Percentiles rank a stretch among this genome's conserved stretches.
These are phyloP conservation scores for Geranomyces michiganensis DNA, from an alignment of 192 early-diverging fungal species.

Conservation along the genomic window DNA sequence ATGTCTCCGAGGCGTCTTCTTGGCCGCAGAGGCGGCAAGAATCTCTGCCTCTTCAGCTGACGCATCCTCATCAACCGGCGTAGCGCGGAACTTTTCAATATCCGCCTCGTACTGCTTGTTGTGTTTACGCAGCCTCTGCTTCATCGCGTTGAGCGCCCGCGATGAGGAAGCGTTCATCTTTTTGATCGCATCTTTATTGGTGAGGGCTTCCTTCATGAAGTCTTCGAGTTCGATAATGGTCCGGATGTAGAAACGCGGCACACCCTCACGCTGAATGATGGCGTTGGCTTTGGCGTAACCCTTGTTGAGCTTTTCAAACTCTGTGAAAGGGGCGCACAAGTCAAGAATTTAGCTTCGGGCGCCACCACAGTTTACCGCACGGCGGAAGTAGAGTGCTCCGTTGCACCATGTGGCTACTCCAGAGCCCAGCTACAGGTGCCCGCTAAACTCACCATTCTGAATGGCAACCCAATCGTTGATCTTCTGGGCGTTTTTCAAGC, in stretches of 20 bases:
- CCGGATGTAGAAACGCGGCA: conserved; percentile 77
- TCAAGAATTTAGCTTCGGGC: too few species aligned
- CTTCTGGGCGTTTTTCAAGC: conserved; percentile 75
- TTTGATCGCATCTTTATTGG: conserved; percentile 73
- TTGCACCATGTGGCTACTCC: too few species aligned
- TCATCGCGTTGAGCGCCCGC: conserved; percentile 87
- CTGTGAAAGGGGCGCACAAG: conserved; percentile 44
- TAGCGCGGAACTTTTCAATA: conserved; percentile 67
- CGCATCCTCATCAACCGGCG: conserved; percentile 56
- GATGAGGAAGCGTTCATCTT: conserved; percentile 84
- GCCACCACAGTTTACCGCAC: too few species aligned
- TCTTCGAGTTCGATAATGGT: conserved; percentile 78
- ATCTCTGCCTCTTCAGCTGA: conserved; percentile 51
- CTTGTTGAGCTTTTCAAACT: conserved; percentile 86
- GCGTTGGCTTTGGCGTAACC: conserved; percentile 63
- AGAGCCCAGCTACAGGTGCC: too few species aligned
- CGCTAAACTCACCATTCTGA: conserved; percentile 52
- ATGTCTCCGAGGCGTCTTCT: conserved; percentile 30
- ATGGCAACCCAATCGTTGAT: conserved; percentile 89
- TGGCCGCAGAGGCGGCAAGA: conserved; percentile 12
- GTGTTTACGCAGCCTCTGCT: conserved; percentile 91
- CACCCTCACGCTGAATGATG: conserved; percentile 55
- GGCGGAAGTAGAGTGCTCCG: too few species aligned
- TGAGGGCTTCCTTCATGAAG: conserved; percentile 61
- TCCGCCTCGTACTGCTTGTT: conserved; percentile 73